These are phyloP conservation scores for Ophiostoma pallidulum DNA, from an alignment of 2,329 filamentous ascomycete genomes.

Conservation along the genomic window DNA sequence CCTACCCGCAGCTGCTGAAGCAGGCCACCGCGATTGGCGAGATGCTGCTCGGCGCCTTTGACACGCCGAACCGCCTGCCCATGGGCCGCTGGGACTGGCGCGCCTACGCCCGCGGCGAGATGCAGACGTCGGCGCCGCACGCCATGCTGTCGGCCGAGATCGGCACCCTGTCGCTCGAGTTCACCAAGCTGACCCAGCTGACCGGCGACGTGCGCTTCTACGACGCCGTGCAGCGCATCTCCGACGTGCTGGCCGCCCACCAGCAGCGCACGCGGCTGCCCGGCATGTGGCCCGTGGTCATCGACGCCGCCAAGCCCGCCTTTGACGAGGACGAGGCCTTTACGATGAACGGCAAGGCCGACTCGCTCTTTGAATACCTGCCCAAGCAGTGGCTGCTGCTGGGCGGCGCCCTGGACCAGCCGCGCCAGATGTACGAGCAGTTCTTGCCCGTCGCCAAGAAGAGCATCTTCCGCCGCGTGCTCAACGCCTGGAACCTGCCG, in stretches of 20 bases:
- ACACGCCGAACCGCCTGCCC: conserved; percentile 60
- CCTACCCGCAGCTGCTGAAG: conserved; percentile 42
- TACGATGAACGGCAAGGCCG: conserved; percentile 46
- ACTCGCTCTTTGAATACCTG: conserved; percentile 56
- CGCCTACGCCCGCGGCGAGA: conserved; percentile 31
- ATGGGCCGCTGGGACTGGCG: conserved; percentile 48
- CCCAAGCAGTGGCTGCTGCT: conserved; percentile 57
- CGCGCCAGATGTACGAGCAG: conserved; percentile 22
- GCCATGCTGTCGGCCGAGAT: conserved; percentile 38
- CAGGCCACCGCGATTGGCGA: conserved; percentile 57
- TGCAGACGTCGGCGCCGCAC: conserved; percentile 34
- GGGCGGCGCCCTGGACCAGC: conserved; percentile 45
- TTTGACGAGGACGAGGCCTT: conserved; percentile 47
- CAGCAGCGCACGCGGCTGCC: conserved; percentile 48
- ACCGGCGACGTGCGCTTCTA: conserved; percentile 52
- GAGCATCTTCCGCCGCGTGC: conserved; percentile 31
- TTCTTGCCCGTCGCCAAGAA: conserved; percentile 28
- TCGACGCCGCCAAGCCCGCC: conserved; percentile 45
- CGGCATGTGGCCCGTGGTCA: conserved; percentile 51
- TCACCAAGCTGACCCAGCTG: conserved; percentile 55
- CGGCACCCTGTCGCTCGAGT: conserved; percentile 51
- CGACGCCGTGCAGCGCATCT: conserved; percentile 50
- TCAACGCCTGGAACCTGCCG: conserved; percentile 27
- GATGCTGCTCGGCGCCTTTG: conserved; percentile 56
- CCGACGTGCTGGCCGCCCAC: conserved; percentile 41